Percentiles rank a stretch among this genome's conserved stretches.
Conservation (phyloP, 2,329 filamentous ascomycete species). For the Fusarium robinianum region DNA sequence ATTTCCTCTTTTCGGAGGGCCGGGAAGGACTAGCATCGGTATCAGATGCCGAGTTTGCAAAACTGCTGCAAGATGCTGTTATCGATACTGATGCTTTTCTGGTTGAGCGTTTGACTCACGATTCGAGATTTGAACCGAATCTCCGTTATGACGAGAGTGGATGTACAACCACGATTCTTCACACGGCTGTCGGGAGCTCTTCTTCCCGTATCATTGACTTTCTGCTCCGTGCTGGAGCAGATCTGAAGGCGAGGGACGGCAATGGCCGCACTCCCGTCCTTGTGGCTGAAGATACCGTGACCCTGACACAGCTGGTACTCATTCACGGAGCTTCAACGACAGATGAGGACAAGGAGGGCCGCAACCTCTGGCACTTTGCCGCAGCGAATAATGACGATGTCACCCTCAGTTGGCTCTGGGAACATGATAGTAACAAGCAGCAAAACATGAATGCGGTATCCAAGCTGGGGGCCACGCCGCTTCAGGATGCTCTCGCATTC, state of each 20-base stretch:
- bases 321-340: conserved; percentile 36
- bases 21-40: conserved; percentile 14
- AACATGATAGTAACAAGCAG: conserved; percentile 36
- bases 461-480: conserved; percentile 36
- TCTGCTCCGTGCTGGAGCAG: conserved; percentile 36
- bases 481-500: conserved; percentile 39
- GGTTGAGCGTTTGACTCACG: conserved; percentile 36
- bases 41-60: conserved; percentile 25
- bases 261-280: conserved; percentile 44
- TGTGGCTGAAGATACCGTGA: conserved; percentile 35
- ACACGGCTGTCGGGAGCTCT: conserved; percentile 37
- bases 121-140: conserved; percentile 41
- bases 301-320: conserved; percentile 36
- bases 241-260: conserved; percentile 37
- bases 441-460: conserved; percentile 35
- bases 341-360: conserved; percentile 38
- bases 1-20: conserved; percentile 15
- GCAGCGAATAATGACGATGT: conserved; percentile 40
- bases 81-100: conserved; percentile 31
- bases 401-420: conserved; percentile 39
- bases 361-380: conserved; percentile 46
- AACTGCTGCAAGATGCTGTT: conserved; percentile 33
- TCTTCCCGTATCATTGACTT: conserved; percentile 36
- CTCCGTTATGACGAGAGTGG: conserved; percentile 17
- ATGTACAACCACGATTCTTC: conserved; percentile 37